phyloP scores from a whole-genome alignment of 495 filamentous ascomycete genomes.

The Podospora tetraspora region DNA sequence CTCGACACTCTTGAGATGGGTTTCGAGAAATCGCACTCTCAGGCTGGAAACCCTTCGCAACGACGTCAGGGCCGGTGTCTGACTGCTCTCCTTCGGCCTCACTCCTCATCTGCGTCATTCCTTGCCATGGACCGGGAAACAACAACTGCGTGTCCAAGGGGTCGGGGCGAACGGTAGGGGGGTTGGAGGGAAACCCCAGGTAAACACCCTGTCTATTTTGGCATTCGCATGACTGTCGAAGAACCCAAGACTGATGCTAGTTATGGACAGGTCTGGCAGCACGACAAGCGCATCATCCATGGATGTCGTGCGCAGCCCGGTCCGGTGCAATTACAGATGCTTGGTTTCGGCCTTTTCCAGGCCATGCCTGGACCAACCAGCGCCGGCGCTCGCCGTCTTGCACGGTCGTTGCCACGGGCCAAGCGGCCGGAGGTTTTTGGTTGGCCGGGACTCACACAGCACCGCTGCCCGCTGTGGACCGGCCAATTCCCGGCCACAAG shows the following conservation, averaged over 20 bases:
- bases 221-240: not conserved
- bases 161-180: too few species aligned
- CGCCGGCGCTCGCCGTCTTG: not conserved
- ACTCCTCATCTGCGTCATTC: too few species aligned
- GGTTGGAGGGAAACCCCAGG: too few species aligned
- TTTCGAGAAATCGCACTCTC: too few species aligned
- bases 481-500: conserved; percentile 5
- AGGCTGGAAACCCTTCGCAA: not conserved
- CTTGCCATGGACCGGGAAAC: too few species aligned
- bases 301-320: not conserved
- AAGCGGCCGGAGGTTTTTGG: conserved; percentile 22
- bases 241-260: not conserved
- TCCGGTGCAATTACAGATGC: conserved; percentile 3
- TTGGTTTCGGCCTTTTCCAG: not conserved
- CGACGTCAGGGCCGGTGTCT: not conserved
- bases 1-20: too few species aligned
- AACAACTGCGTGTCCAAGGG: too few species aligned
- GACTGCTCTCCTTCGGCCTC: too few species aligned
- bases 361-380: not conserved
- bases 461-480: not conserved
- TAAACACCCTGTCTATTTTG: not conserved
- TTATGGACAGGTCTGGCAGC: not conserved
- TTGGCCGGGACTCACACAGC: not conserved
- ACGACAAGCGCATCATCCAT: not conserved
- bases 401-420: conserved; percentile 17